Evolutionary conservation across 2,329 filamentous ascomycete species (phyloP).

Genomic region (Chrysoporthe austroafricana): DNA sequence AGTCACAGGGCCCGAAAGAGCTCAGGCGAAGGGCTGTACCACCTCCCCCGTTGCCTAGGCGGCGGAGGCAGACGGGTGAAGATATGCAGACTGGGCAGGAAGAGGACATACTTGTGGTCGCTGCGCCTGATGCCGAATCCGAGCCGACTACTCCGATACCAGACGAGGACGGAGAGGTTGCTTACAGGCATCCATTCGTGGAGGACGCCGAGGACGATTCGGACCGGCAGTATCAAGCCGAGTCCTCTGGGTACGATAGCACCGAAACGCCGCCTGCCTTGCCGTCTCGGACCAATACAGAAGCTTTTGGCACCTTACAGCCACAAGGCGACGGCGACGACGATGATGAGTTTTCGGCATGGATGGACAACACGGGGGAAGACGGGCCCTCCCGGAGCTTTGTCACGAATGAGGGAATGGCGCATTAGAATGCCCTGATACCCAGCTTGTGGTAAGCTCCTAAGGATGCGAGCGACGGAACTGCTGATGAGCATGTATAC

Average conservation of each 20-base stretch:
- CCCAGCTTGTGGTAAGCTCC: too few species aligned
- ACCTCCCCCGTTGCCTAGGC: conserved; percentile 54
- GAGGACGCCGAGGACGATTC: conserved; percentile 39
- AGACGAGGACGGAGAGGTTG: conserved; percentile 37
- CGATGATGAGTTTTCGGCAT: conserved; percentile 38
- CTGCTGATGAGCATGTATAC: too few species aligned
- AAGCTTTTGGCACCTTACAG: background rate
- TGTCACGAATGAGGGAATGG: conserved; percentile 16
- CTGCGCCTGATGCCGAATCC: conserved; percentile 63
- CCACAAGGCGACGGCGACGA: conserved; percentile 48
- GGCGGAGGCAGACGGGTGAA: conserved; percentile 45
- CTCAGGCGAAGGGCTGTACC: conserved; percentile 39
- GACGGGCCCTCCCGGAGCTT: conserved; percentile 15
- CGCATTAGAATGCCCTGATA: background rate
- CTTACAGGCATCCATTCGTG: conserved; percentile 39
- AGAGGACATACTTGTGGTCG: conserved; percentile 65
- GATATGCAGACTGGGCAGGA: conserved; percentile 38
- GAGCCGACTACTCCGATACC: conserved; percentile 56
- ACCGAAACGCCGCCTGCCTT: conserved; percentile 20
- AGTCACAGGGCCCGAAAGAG: conserved; percentile 12
- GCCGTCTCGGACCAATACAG: conserved; percentile 8
- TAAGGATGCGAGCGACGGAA: too few species aligned
- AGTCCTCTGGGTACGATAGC: conserved; percentile 3
- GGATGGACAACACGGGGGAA: conserved; percentile 30
- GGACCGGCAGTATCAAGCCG: conserved; percentile 11